Percentiles rank a stretch among this genome's conserved stretches.
Conservation (phyloP, 1,139 yeast genomes). For the Blastobotrys petasosporus region DNA sequence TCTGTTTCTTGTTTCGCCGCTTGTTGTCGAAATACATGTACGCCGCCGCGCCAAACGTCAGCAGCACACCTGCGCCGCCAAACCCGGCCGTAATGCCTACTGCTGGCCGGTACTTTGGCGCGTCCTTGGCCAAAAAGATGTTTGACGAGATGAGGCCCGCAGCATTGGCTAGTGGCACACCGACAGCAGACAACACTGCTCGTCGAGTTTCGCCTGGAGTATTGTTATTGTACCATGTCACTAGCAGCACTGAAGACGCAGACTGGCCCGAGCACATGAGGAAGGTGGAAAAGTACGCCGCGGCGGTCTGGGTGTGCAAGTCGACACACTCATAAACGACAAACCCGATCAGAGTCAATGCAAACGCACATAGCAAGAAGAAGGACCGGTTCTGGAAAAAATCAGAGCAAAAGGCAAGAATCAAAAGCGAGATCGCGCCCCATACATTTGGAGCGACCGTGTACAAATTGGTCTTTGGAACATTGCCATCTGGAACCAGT, state of each 20-base stretch:
- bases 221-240: conserved; percentile 49
- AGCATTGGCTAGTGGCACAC: conserved; percentile 50
- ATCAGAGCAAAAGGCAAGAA: conserved; percentile 46
- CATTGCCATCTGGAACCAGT: conserved; percentile 47
- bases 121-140: conserved; percentile 47
- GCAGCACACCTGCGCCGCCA: conserved; percentile 36
- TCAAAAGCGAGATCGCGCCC: conserved; percentile 45
- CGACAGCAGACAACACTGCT: conserved; percentile 46
- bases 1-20: conserved; percentile 40
- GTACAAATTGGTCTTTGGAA: conserved; percentile 43
- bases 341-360: conserved; percentile 40
- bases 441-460: conserved; percentile 54
- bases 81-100: conserved; percentile 45
- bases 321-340: conserved; percentile 44
- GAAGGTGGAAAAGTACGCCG: conserved; percentile 50
- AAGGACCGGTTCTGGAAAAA: conserved; percentile 39
- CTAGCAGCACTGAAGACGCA: conserved; percentile 43
- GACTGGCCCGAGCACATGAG: conserved; percentile 49
- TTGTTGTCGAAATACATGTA: conserved; percentile 37
- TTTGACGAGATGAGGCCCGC: conserved; percentile 54
- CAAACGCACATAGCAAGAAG: conserved; percentile 38
- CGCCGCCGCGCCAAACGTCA: conserved; percentile 32
- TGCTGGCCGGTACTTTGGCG: conserved; percentile 50
- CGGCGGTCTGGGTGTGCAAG: conserved; percentile 36
- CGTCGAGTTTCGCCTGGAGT: conserved; percentile 45